Evolutionary conservation across 1,139 yeast genomes (phyloP), one percentile per base, ranked within the genome.

Genomic region (Blastobotrys capitulatus): DNA sequence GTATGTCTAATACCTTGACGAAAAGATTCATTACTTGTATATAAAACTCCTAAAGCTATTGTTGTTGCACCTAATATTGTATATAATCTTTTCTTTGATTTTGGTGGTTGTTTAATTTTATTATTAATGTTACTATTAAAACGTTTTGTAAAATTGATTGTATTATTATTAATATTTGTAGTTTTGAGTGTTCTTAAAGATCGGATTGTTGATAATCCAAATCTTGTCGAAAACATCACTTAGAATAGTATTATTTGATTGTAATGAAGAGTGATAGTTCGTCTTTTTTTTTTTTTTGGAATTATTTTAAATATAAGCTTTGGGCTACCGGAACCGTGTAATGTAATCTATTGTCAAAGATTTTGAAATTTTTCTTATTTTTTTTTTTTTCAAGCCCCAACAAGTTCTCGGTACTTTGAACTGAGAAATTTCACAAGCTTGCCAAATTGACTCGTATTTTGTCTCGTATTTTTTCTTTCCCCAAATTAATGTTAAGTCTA

Each of bases 1-100:
- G 62, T 47, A 42, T 66, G 65, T 16, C 57, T 53, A 6, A 58
- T 55, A 1, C 67, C 63, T 25, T 65, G 66, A 4, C 44, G 34
- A 39, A 51, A 47, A 15, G 49, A 41, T 15, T 51, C 53, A 36
- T 48, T 51, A 6, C 49, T 45, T 13, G 16, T 34, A 20, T 51
- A 51, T 19, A 51, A 27, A 5, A 38, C 38, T 2, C 46, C 34
- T 18, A 51, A 36, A 1, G 45, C 20, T 2, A 26, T 40, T 6
- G 31, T 29, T 1, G 49, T 49, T 10, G 32, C 46, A 6, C 42
- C 47, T 10, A 42, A 8, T 19, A 15, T 31, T 5, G 42, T 26
- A 13, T n/a, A 18, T n/a, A 39, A 9, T 22, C 42, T 32, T 18
- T 26, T 16, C 26, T 27, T 22, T 3, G 40, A 19, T 37, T 12